phyloP scores from a whole-genome alignment of 2,329 filamentous ascomycete genomes.

The Aphanoascus verrucosus region DNA sequence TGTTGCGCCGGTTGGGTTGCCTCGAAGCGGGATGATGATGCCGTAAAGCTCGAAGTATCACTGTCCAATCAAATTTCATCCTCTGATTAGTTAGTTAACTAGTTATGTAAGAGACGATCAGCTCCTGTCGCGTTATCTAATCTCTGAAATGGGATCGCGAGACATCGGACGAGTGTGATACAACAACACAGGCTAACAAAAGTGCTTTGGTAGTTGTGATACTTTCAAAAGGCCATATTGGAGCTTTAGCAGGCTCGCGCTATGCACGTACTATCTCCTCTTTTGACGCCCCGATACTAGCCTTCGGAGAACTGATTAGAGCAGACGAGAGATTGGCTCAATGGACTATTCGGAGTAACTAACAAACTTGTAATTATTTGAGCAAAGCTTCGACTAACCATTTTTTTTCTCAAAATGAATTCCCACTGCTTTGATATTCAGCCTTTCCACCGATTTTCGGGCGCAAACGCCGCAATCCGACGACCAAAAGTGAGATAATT shows the following conservation, averaged over 20 bases:
- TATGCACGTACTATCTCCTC: not conserved
- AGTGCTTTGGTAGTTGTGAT: not conserved
- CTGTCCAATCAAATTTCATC: too few species aligned
- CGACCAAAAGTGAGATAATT: constrained; percentile 53
- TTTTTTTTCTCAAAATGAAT: constrained; percentile 22
- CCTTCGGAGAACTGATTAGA: too few species aligned
- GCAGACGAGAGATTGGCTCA: too few species aligned
- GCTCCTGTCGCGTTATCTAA: too few species aligned
- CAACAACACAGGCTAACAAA: too few species aligned
- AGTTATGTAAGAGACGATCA: too few species aligned
- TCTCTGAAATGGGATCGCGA: too few species aligned
- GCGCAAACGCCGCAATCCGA: constrained; percentile 58
- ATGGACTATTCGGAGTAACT: not conserved
- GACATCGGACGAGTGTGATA: too few species aligned
- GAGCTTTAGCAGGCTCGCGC: not conserved
- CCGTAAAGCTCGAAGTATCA: not conserved
- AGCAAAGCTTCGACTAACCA: not conserved
- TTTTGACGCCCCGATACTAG: not conserved
- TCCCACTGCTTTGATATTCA: constrained; percentile 51
- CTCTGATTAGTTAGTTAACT: too few species aligned
- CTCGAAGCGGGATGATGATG: not conserved
- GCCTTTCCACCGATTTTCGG: constrained; percentile 58
- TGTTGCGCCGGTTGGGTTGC: not conserved
- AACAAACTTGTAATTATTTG: not conserved
- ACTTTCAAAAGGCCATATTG: not conserved